A percentile compares a stretch with the other conserved stretches of the same genome.
Evolutionary conservation across 164 flowering plant genomes (phyloP).

Genomic region (Cinnamomum chago): DNA sequence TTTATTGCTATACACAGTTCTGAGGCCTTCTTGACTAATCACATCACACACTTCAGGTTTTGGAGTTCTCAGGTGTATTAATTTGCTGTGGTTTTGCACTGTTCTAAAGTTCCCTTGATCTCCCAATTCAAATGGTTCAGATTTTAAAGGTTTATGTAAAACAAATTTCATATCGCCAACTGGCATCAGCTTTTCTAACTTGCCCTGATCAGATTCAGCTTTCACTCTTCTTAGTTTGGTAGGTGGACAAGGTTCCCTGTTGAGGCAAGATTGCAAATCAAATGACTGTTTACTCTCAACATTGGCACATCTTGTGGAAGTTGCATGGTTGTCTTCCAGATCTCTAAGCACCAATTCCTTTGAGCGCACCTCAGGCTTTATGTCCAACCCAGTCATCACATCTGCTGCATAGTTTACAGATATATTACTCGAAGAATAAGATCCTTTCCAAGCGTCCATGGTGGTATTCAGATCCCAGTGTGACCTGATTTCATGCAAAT

Average conservation of each 20-base stretch:
- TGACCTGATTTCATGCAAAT: constrained; percentile 35
- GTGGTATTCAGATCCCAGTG: constrained; percentile 71
- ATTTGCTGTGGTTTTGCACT: background rate
- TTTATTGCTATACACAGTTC: background rate
- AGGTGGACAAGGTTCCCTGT: constrained; percentile 11
- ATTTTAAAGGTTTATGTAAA: constrained; percentile 26
- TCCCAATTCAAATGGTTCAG: constrained; percentile 38
- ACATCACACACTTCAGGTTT: constrained; percentile 30
- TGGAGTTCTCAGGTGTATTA: constrained; percentile 13
- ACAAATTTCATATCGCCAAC: constrained; percentile 7
- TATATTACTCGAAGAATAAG: constrained; percentile 17
- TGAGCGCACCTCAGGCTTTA: constrained; percentile 3
- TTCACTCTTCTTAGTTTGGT: constrained; percentile 13
- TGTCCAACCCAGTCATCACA: constrained; percentile 9
- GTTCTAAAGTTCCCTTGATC: constrained; percentile 7
- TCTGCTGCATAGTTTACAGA: constrained; percentile 1
- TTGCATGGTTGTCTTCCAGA: constrained; percentile 7
- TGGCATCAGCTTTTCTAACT: constrained; percentile 3
- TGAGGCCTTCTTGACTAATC: constrained; percentile 3
- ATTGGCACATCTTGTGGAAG: constrained; percentile 15
- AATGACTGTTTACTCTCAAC: constrained; percentile 1
- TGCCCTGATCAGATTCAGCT: constrained; percentile 8
- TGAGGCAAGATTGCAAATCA: background rate
- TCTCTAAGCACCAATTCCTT: background rate
- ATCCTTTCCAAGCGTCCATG: constrained; percentile 67